Conservation (phyloP, 805 yeast species). For the Candida gorgasii region DNA sequence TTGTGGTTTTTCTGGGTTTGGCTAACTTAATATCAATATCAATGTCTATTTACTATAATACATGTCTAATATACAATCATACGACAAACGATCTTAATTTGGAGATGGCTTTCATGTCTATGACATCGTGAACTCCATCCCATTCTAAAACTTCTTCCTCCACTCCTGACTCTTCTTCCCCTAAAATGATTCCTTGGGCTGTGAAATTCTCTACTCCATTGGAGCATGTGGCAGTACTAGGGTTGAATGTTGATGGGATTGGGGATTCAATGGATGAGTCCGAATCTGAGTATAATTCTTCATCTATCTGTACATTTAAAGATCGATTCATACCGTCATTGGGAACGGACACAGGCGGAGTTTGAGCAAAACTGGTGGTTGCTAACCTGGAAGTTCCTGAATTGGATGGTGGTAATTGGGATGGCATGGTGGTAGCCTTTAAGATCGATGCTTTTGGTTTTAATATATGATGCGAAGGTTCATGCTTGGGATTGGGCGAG, state of each 20-base stretch:
- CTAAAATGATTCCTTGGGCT: conserved; percentile 7
- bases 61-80: background rate
- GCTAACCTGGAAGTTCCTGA: too few relatives aligned
- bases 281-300: background rate
- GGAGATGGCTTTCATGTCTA: conserved; percentile 5
- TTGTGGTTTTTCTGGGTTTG: conserved; percentile 45
- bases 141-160: conserved; percentile 7
- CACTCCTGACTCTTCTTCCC: conserved; percentile 1
- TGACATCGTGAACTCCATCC: conserved; percentile 8
- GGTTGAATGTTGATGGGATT: background rate
- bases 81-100: conserved; percentile 7
- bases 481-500: conserved; percentile 42
- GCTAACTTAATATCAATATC: conserved; percentile 19
- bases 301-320: background rate
- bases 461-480: conserved; percentile 42
- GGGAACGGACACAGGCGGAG: too few relatives aligned
- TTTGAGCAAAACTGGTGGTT: too few relatives aligned
- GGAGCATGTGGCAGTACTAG: background rate
- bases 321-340: too few relatives aligned
- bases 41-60: background rate
- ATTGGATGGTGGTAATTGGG: too few relatives aligned
- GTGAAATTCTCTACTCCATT: conserved; percentile 5
- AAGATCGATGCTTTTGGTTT: conserved; percentile 45
- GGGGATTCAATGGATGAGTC: conserved; percentile 1
- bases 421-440: conserved; percentile 18